These are phyloP conservation scores for Leccinum barrowsii DNA, from an alignment of 768 basidiomycete genomes.

Conservation along the genomic window DNA sequence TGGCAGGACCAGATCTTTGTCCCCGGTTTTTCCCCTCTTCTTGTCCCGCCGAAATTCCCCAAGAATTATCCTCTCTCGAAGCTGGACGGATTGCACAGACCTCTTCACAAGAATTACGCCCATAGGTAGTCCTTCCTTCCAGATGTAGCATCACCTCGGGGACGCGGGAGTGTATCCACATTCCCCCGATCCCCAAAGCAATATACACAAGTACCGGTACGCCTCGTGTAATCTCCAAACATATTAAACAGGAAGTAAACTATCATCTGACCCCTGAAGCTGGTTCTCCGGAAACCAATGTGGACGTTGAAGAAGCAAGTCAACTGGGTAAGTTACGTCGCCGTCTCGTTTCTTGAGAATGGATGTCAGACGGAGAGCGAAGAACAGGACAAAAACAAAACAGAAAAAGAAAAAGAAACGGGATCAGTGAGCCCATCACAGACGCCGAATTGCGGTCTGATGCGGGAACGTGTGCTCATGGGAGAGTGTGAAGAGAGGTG, in stretches of 20 bases:
- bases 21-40: not conserved
- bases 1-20: not conserved
- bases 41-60: not conserved
- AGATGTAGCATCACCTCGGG: constrained; percentile 31
- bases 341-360: constrained; percentile 10
- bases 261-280: constrained; percentile 9
- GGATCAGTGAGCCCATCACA: not conserved
- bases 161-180: constrained; percentile 23
- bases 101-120: constrained; percentile 7
- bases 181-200: constrained; percentile 15
- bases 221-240: constrained; percentile 17
- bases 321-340: constrained; percentile 13
- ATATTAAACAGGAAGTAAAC: constrained; percentile 10
- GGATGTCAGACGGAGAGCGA: constrained; percentile 12
- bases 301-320: constrained; percentile 17
- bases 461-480: constrained; percentile 35
- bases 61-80: not conserved
- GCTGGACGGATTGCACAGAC: constrained; percentile 1
- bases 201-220: constrained; percentile 6
- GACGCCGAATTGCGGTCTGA: not conserved
- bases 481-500: constrained; percentile 38
- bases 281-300: constrained; percentile 8
- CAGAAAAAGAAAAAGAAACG: constrained; percentile 6
- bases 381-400: not conserved
- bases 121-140: constrained; percentile 17